Percentiles rank a stretch among this genome's conserved stretches.
phyloP scores from a whole-genome alignment of 441 rosid genomes.

The Erodium texanum region DNA sequence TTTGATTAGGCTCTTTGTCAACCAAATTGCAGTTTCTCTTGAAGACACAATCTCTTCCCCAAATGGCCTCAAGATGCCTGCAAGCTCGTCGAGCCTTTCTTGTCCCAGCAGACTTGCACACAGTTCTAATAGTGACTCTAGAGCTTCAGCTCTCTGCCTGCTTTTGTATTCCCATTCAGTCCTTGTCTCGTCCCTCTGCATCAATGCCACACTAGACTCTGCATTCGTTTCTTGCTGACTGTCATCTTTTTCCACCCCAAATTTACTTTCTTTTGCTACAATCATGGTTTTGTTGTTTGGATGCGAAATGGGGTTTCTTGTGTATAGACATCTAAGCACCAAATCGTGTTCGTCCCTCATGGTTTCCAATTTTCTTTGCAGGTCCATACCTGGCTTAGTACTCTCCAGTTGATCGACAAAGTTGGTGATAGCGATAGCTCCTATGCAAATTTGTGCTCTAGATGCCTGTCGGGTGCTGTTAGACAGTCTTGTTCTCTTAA shows the following conservation, averaged over 20 bases:
- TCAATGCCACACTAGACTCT: constrained; percentile 38
- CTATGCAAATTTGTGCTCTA: neutral
- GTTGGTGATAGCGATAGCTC: neutral
- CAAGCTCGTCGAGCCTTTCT: constrained; percentile 73
- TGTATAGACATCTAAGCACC: neutral
- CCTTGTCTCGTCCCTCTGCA: constrained; percentile 20
- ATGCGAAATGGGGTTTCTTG: constrained; percentile 15
- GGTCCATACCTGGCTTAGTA: no score
- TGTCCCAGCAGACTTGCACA: constrained; percentile 82
- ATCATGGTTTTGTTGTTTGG: no score
- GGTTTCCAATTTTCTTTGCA: no score
- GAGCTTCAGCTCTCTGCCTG: constrained; percentile 75
- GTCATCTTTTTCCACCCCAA: constrained; percentile 24
- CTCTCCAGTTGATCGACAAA: neutral
- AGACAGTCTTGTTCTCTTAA: constrained; percentile 45
- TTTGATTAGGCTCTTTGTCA: constrained; percentile 71
- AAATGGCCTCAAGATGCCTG: constrained; percentile 78
- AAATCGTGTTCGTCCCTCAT: neutral
- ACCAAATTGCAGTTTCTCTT: constrained; percentile 94
- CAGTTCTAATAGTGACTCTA: constrained; percentile 80
- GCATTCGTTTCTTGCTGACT: constrained; percentile 19
- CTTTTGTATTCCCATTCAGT: constrained; percentile 39
- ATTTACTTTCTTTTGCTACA: constrained; percentile 8
- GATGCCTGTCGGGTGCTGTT: constrained; percentile 20
- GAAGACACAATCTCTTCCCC: constrained; percentile 92